phyloP scores from a whole-genome alignment of 257 asterid genomes.

The Solanum virginianum region DNA sequence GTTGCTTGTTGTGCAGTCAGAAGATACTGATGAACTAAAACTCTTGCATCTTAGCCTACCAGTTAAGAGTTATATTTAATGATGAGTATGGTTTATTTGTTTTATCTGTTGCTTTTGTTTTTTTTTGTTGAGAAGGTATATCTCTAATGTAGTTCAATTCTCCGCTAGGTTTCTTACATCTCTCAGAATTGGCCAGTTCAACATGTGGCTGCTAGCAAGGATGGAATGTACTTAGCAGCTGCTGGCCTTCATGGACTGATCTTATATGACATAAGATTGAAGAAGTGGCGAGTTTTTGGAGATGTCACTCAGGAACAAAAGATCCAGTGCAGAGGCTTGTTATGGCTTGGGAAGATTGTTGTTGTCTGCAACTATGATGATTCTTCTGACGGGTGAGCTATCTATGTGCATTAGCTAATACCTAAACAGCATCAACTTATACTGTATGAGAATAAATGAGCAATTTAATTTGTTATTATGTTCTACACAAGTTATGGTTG shows the following conservation, averaged over 20 bases:
- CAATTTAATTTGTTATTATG: neutral
- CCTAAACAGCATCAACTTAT: neutral
- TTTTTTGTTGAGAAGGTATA: neutral
- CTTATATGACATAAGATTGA: conserved; percentile 76
- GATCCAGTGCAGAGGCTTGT: conserved; percentile 93
- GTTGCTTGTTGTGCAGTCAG: conserved; percentile 93
- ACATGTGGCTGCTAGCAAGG: conserved; percentile 98
- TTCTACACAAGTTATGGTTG: neutral
- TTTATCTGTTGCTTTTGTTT: conserved; percentile 1
- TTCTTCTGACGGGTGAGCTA: conserved; percentile 67
- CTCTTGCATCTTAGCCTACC: conserved; percentile 92
- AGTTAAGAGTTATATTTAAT: conserved; percentile 45
- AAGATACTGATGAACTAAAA: conserved; percentile 93
- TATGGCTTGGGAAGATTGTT: conserved; percentile 95
- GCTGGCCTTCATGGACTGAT: conserved; percentile 97
- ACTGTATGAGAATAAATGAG: neutral
- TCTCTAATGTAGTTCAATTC: conserved; percentile 22
- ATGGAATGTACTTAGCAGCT: conserved; percentile 96
- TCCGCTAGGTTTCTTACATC: conserved; percentile 84
- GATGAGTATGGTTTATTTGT: conserved; percentile 2
- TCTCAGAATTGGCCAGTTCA: conserved; percentile 98
- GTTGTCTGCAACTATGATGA: conserved; percentile 92
- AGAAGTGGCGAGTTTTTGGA: conserved; percentile 98
- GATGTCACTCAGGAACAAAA: conserved; percentile 96
- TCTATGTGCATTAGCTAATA: neutral